Evolutionary conservation across 106 monocot genomes (phyloP).

Genomic region (Apostasia shenzhenica): DNA sequence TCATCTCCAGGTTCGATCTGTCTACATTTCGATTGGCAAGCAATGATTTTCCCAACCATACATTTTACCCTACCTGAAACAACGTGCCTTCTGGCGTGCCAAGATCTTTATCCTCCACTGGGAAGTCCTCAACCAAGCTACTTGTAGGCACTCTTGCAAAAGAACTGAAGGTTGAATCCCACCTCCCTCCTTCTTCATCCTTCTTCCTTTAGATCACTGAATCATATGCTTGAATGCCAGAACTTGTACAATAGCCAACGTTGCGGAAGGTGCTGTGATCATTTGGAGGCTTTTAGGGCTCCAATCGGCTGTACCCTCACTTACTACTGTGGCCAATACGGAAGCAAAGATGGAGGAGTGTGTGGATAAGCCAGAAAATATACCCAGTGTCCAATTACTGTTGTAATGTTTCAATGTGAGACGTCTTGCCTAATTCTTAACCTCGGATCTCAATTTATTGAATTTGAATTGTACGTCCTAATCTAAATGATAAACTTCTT

Average conservation of each 20-base stretch:
- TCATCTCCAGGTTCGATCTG: slow-evolving; percentile 51
- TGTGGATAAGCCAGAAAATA: slow-evolving; percentile 62
- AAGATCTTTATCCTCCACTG: slow-evolving; percentile 48
- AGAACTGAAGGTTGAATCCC: slow-evolving; percentile 37
- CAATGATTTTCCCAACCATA: slow-evolving; percentile 93
- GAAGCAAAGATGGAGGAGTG: slow-evolving; percentile 30
- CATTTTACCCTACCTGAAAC: slow-evolving; percentile 67
- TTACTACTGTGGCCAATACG: slow-evolving; percentile 51
- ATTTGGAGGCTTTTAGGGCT: slow-evolving; percentile 82
- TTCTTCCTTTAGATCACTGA: neutral
- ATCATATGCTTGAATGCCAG: slow-evolving; percentile 19
- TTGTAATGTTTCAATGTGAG: no score
- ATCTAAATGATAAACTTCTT: no score
- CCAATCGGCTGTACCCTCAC: slow-evolving; percentile 84
- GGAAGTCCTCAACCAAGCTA: slow-evolving; percentile 63
- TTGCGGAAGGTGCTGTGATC: slow-evolving; percentile 56
- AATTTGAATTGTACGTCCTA: no score
- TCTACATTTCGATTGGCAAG: slow-evolving; percentile 86
- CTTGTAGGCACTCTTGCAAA: slow-evolving; percentile 35
- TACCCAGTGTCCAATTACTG: no score
- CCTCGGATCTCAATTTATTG: no score
- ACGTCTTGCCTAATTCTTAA: no score
- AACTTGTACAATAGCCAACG: slow-evolving; percentile 55
- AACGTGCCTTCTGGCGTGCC: slow-evolving; percentile 54
- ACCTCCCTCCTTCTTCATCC: neutral